phyloP scores from a whole-genome alignment of 805 yeast genomes.

The Metschnikowia baotianmanensis region DNA sequence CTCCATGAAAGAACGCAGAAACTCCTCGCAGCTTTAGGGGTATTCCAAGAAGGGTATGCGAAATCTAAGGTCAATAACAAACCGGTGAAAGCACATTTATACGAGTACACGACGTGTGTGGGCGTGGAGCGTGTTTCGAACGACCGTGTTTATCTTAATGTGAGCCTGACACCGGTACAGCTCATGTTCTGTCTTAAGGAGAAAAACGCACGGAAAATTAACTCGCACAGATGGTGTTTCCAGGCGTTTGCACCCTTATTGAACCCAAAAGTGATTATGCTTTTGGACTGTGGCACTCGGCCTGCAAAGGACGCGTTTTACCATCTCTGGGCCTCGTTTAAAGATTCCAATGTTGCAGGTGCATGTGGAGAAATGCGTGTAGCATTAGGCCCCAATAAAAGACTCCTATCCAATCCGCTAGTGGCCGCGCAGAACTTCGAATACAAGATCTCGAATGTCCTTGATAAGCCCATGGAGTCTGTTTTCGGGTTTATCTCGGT shows the following conservation, averaged over 20 bases:
- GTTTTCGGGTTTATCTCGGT: conserved; percentile 93
- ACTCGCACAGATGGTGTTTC: conserved; percentile 96
- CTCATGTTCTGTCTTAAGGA: conserved; percentile 88
- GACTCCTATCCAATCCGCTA: conserved; percentile 68
- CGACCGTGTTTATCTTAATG: conserved; percentile 61
- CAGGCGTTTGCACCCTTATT: conserved; percentile 85
- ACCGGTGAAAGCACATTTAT: conserved; percentile 80
- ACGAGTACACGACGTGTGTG: conserved; percentile 90
- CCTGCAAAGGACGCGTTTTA: conserved; percentile 83
- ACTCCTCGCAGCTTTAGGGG: conserved; percentile 80
- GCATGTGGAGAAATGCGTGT: conserved; percentile 97
- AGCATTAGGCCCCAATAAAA: conserved; percentile 58
- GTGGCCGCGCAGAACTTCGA: conserved; percentile 97
- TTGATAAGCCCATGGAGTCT: conserved; percentile 95
- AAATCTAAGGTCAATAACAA: conserved; percentile 83
- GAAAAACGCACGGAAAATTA: conserved; percentile 83
- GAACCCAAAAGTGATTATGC: conserved; percentile 77
- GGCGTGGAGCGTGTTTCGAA: conserved; percentile 68
- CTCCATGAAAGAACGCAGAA: conserved; percentile 78
- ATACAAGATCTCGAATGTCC: conserved; percentile 89
- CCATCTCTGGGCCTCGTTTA: conserved; percentile 86
- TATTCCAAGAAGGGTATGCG: conserved; percentile 94
- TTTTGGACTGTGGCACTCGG: conserved; percentile 92
- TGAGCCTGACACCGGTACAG: conserved; percentile 78
- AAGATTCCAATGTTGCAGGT: conserved; percentile 83